Evolutionary conservation across 2,329 filamentous ascomycete species (phyloP).

Genomic region (Diaporthe sp.): DNA sequence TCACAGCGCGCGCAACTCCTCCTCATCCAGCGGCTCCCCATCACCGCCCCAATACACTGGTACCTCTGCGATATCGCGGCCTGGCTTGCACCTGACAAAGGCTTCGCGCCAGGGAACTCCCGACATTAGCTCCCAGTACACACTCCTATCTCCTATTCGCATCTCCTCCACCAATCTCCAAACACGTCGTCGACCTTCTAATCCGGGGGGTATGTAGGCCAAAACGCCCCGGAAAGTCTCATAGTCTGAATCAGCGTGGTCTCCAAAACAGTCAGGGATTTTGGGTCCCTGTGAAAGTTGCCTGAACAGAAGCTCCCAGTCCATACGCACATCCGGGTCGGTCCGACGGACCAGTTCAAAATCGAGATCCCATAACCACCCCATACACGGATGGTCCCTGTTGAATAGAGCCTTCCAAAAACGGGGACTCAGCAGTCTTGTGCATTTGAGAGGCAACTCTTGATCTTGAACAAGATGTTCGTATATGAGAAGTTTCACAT

Average conservation of each 20-base stretch:
- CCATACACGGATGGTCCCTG: not conserved
- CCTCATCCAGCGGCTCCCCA: conserved; percentile 4
- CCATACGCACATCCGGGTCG: not conserved
- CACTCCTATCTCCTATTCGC: conserved; percentile 3
- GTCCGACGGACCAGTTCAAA: not conserved
- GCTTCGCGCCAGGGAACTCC: not conserved
- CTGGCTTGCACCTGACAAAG: not conserved
- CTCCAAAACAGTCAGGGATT: not conserved
- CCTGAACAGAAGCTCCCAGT: conserved; percentile 13
- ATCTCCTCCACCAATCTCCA: conserved; percentile 5
- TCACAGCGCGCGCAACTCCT: not conserved
- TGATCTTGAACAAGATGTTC: not conserved
- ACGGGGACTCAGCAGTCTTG: not conserved
- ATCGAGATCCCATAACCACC: not conserved
- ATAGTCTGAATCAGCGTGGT: not conserved
- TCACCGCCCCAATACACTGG: not conserved
- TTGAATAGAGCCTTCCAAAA: not conserved
- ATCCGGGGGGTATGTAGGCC: not conserved
- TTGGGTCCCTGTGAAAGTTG: not conserved
- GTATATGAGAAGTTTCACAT: not conserved
- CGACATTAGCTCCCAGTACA: not conserved
- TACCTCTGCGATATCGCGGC: not conserved
- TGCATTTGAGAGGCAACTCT: conserved; percentile 1
- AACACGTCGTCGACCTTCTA: conserved; percentile 10
- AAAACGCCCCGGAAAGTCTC: not conserved